Conservation (phyloP, 2,329 filamentous ascomycete genomes). For the Shiraia bambusicola region DNA sequence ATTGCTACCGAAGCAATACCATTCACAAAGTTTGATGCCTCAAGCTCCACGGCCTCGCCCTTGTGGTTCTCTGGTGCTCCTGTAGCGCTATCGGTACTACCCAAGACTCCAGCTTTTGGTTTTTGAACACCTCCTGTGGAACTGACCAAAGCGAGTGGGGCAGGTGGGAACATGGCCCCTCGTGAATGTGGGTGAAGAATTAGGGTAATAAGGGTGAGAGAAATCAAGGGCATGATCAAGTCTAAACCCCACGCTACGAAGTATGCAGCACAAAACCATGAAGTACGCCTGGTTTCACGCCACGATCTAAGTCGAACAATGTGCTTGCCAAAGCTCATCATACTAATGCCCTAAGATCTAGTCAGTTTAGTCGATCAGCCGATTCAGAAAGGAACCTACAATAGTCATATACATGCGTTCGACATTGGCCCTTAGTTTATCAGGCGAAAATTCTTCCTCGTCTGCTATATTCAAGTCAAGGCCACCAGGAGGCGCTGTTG, state of each 20-base stretch:
- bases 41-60: conserved; percentile 79
- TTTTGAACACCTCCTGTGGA: conserved; percentile 73
- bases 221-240: conserved; percentile 64
- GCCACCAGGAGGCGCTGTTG: conserved; percentile 61
- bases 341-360: conserved; percentile 53
- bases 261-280: conserved; percentile 64
- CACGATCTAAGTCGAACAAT: conserved; percentile 76
- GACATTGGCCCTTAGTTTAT: conserved; percentile 75
- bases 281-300: conserved; percentile 70
- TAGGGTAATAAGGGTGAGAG: conserved; percentile 62
- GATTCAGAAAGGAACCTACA: conserved; percentile 23
- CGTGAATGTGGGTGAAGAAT: conserved; percentile 67
- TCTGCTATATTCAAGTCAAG: conserved; percentile 80
- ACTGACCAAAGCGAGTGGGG: conserved; percentile 72
- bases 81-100: conserved; percentile 74
- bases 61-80: conserved; percentile 81
- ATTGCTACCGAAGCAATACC: conserved; percentile 71
- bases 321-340: conserved; percentile 71
- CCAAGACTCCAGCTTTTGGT: conserved; percentile 72
- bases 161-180: conserved; percentile 69
- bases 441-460: conserved; percentile 81
- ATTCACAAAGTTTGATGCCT: conserved; percentile 78
- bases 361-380: conserved; percentile 9
- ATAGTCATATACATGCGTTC: conserved; percentile 83
- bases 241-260: conserved; percentile 71